A percentile compares a stretch with the other conserved stretches of the same genome.
phyloP scores from a whole-genome alignment of 164 flowering plant species.

The Magnolia sinica region DNA sequence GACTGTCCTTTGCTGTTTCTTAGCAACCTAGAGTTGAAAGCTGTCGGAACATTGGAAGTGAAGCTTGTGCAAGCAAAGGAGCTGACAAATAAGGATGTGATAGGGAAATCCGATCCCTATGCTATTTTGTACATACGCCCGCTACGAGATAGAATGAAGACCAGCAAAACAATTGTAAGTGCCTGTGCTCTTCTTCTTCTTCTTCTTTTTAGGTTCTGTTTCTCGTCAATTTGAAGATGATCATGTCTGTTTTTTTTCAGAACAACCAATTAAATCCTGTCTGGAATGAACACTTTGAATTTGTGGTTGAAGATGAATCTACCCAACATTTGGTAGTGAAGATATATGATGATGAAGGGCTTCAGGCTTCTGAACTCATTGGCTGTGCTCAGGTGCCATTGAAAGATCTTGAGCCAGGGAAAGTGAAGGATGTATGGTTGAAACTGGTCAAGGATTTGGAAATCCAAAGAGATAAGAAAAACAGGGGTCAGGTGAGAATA shows the following conservation, averaged over 20 bases:
- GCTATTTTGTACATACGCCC: conserved; percentile 88
- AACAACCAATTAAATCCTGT: conserved; percentile 89
- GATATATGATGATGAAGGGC: conserved; percentile 85
- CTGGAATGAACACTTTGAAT: conserved; percentile 98
- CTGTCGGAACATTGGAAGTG: conserved; percentile 89
- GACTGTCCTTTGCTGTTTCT: conserved; percentile 11
- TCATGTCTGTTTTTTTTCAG: conserved; percentile 34
- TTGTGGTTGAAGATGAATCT: conserved; percentile 79
- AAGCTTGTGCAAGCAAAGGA: conserved; percentile 97
- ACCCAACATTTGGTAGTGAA: conserved; percentile 87
- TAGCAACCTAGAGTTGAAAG: conserved; percentile 92
- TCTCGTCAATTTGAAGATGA: background rate
- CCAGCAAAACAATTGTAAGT: conserved; percentile 81
- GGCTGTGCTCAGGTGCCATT: conserved; percentile 77
- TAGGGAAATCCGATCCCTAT: conserved; percentile 98
- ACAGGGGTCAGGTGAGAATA: conserved; percentile 84
- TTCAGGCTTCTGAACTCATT: conserved; percentile 85
- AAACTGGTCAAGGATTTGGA: conserved; percentile 96
- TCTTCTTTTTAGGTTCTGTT: background rate
- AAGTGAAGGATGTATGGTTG: conserved; percentile 96
- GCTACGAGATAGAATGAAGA: conserved; percentile 71
- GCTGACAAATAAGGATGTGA: conserved; percentile 81
- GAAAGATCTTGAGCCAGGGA: conserved; percentile 82
- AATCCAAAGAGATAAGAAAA: conserved; percentile 80
- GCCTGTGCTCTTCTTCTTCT: background rate